Conservation (phyloP, 2,329 filamentous ascomycete species). For the Chrysoporthe austroafricana region DNA sequence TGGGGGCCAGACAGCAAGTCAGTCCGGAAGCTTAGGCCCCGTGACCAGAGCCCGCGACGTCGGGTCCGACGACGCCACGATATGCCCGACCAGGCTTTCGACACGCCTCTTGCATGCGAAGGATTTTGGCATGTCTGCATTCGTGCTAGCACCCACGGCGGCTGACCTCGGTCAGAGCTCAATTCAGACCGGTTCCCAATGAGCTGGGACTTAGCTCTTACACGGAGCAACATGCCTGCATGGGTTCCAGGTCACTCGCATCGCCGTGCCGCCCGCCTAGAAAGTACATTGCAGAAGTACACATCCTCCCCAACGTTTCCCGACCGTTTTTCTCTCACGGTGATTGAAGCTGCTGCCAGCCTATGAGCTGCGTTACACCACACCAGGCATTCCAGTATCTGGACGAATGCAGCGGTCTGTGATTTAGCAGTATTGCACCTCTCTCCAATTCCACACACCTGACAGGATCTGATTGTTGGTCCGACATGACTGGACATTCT, state of each 20-base stretch:
- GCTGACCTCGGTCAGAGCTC: background rate
- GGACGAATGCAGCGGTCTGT: no score
- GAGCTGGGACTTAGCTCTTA: conserved; percentile 14
- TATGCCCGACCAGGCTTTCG: background rate
- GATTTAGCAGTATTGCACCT: no score
- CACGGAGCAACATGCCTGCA: conserved; percentile 16
- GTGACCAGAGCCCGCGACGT: background rate
- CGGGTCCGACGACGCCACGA: background rate
- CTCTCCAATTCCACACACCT: no score
- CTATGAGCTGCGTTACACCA: background rate
- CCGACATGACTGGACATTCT: no score
- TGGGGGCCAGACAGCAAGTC: background rate
- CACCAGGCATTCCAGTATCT: background rate
- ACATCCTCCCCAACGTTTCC: conserved; percentile 5
- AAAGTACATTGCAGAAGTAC: background rate
- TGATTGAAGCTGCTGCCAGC: background rate
- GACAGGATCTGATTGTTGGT: no score
- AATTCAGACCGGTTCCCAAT: conserved; percentile 13
- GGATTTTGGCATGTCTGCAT: conserved; percentile 1
- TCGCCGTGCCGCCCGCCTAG: no score
- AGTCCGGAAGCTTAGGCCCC: background rate
- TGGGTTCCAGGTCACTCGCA: background rate
- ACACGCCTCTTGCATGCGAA: background rate
- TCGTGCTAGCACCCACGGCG: background rate
- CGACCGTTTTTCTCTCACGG: conserved; percentile 1